phyloP scores from a whole-genome alignment of 345 rosid genomes.

The Lagerstroemia speciosa region DNA sequence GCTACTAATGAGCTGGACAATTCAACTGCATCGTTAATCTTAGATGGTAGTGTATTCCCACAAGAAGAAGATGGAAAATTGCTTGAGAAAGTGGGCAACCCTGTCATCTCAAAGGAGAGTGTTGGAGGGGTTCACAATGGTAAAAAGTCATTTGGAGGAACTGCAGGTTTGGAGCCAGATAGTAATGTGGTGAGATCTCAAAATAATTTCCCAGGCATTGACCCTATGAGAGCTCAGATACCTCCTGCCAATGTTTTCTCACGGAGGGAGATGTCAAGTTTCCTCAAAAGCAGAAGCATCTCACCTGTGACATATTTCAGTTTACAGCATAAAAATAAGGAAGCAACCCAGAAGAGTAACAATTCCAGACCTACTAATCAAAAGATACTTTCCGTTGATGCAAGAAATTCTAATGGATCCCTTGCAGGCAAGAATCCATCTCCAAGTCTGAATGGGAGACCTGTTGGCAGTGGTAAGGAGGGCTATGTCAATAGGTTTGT shows the following conservation, averaged over 20 bases:
- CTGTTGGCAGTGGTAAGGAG: slow-evolving; percentile 22
- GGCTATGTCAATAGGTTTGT: neutral
- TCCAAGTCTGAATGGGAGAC: slow-evolving; percentile 21
- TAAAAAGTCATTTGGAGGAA: slow-evolving; percentile 20
- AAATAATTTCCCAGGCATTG: slow-evolving; percentile 27
- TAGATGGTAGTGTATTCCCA: slow-evolving; percentile 21
- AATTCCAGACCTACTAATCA: slow-evolving; percentile 17
- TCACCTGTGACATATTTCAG: slow-evolving; percentile 46
- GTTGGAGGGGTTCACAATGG: slow-evolving; percentile 17
- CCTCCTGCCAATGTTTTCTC: slow-evolving; percentile 79
- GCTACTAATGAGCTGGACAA: slow-evolving; percentile 17
- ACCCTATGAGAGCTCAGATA: slow-evolving; percentile 78
- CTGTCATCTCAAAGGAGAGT: slow-evolving; percentile 20
- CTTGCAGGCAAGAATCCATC: slow-evolving; percentile 13
- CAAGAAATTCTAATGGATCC: slow-evolving; percentile 29
- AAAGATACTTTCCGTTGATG: slow-evolving; percentile 15
- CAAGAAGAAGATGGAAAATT: slow-evolving; percentile 22
- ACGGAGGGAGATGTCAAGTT: slow-evolving; percentile 70
- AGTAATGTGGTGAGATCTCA: slow-evolving; percentile 24
- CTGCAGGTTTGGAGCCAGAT: slow-evolving; percentile 19
- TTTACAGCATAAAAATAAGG: slow-evolving; percentile 27
- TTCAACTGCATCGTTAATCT: slow-evolving; percentile 11
- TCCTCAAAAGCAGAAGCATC: slow-evolving; percentile 44
- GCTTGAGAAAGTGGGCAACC: slow-evolving; percentile 22
- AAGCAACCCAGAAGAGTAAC: slow-evolving; percentile 17